Conservation (phyloP, 257 asterid species). For the Leonotis leonurus region DNA sequence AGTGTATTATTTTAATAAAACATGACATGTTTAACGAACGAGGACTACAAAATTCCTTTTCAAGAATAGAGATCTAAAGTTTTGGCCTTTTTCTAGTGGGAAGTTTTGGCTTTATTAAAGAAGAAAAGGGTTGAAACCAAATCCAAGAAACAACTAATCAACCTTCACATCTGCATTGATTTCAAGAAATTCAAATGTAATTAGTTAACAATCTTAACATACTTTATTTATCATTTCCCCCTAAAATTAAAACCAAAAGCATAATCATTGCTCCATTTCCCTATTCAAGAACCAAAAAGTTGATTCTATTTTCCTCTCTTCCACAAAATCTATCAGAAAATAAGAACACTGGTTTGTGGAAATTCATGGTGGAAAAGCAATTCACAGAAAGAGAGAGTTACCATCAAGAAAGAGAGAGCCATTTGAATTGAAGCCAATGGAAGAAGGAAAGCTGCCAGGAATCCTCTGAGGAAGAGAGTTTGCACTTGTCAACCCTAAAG, state of each 20-base stretch:
- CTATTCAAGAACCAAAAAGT: neutral
- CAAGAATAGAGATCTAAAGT: too few species aligned
- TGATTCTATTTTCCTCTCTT: neutral
- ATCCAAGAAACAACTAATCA: too few species aligned
- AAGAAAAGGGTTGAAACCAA: too few species aligned
- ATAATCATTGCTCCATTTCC: neutral
- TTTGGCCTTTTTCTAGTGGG: too few species aligned
- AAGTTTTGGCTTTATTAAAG: too few species aligned
- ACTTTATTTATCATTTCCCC: neutral
- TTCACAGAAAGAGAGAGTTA: conserved; percentile 17
- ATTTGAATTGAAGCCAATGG: conserved; percentile 70
- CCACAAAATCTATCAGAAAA: neutral
- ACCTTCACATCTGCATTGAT: neutral
- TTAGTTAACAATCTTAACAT: too few species aligned
- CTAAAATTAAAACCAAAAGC: neutral
- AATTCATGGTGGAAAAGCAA: too few species aligned
- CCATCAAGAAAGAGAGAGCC: conserved; percentile 85
- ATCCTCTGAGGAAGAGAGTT: conserved; percentile 40
- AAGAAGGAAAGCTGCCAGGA: conserved; percentile 67
- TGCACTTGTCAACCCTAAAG: conserved; percentile 55
- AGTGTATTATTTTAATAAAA: too few species aligned
- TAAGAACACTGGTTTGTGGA: too few species aligned
- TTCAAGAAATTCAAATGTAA: too few species aligned
- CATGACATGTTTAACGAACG: too few species aligned
- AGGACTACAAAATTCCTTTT: too few species aligned